Percentiles rank a stretch among this genome's conserved stretches.
These are phyloP conservation scores for Graphium sp. DNA, from an alignment of 2,329 filamentous ascomycete species.

Conservation along the genomic window DNA sequence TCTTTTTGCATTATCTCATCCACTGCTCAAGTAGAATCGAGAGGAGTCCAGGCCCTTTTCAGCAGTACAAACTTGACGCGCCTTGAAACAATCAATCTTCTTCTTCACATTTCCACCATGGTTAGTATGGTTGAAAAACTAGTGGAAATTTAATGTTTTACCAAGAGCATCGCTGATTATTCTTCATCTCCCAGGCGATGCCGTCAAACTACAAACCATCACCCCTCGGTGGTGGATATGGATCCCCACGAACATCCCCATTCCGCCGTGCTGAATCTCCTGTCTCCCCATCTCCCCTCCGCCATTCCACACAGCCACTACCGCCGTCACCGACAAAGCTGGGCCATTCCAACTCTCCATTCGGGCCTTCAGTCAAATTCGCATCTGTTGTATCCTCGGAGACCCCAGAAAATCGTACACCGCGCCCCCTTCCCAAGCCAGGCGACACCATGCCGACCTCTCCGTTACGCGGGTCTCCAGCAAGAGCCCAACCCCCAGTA, in stretches of 20 bases:
- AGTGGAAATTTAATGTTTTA: too few species aligned
- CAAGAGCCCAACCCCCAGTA: background rate
- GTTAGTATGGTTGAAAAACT: too few species aligned
- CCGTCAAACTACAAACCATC: slow-evolving; percentile 44
- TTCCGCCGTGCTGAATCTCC: slow-evolving; percentile 47
- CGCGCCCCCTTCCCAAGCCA: slow-evolving; percentile 3
- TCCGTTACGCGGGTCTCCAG: slow-evolving; percentile 2
- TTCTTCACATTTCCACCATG: too few species aligned
- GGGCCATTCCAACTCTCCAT: slow-evolving; percentile 27
- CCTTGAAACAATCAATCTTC: too few species aligned
- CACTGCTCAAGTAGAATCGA: too few species aligned
- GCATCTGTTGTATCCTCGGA: slow-evolving; percentile 8
- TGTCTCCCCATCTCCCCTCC: slow-evolving; percentile 46
- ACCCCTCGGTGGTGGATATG: slow-evolving; percentile 53
- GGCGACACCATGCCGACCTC: slow-evolving; percentile 1
- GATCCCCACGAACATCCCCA: slow-evolving; percentile 49
- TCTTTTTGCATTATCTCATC: slow-evolving; percentile 1
- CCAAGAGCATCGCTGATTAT: too few species aligned
- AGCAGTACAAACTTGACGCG: too few species aligned
- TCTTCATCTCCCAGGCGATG: slow-evolving; percentile 1
- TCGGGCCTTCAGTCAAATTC: slow-evolving; percentile 8
- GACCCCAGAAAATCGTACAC: background rate
- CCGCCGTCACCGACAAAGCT: slow-evolving; percentile 41
- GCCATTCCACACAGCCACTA: slow-evolving; percentile 39
- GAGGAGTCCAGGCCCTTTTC: too few species aligned